Evolutionary conservation across 306 rosid genomes (phyloP).

Genomic region (Malus orientalis): DNA sequence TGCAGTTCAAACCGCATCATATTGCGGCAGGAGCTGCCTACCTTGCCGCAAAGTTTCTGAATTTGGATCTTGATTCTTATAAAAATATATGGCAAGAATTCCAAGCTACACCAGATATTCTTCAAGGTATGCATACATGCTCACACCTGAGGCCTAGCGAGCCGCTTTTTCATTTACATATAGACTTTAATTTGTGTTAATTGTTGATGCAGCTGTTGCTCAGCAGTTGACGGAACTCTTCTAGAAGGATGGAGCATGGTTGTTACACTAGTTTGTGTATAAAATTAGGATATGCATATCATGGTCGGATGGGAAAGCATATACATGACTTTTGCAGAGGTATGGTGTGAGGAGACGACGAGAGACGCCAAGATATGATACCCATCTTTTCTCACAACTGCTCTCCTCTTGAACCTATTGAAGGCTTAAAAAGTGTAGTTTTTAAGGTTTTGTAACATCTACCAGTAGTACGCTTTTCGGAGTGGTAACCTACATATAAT

Average conservation of each 20-base stretch:
- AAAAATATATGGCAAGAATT: constrained; percentile 84
- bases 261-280: neutral
- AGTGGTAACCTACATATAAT: neutral
- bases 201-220: constrained; percentile 70
- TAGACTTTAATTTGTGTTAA: neutral
- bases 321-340: neutral
- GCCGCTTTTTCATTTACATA: neutral
- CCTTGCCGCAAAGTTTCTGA: constrained; percentile 79
- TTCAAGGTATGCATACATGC: constrained; percentile 53
- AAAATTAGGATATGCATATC: neutral
- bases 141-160: neutral
- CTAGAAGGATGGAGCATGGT: constrained; percentile 10
- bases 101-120: constrained; percentile 78
- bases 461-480: neutral
- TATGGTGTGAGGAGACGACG: neutral
- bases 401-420: neutral
- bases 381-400: neutral
- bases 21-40: constrained; percentile 96
- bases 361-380: neutral
- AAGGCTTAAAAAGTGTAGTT: neutral
- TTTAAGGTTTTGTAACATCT: neutral
- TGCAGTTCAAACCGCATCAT: constrained; percentile 91
- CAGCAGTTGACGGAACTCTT: constrained; percentile 96
- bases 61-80: constrained; percentile 61
- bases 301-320: neutral